Conservation (phyloP, 2,329 filamentous ascomycete genomes). For the Didymella lethalis region DNA sequence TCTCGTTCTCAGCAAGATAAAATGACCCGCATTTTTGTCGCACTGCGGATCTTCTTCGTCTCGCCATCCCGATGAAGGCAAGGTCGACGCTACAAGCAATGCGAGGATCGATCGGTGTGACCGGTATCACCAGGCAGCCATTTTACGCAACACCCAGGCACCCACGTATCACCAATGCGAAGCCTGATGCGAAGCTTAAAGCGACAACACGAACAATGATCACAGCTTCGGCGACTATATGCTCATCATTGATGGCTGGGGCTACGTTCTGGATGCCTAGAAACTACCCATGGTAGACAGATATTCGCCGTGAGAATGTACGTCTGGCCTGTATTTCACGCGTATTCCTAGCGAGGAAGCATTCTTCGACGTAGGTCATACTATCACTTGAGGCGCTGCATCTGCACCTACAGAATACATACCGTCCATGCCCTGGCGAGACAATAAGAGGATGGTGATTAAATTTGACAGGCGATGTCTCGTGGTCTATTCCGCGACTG, state of each 20-base stretch:
- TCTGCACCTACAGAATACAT: no score
- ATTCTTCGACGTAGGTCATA: no score
- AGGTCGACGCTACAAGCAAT: no score
- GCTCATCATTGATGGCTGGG: slow-evolving; percentile 3
- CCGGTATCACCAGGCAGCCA: slow-evolving; percentile 4
- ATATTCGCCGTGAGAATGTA: no score
- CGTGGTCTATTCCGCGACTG: no score
- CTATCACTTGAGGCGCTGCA: no score
- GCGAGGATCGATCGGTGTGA: not conserved
- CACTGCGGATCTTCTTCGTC: not conserved
- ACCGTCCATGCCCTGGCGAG: no score
- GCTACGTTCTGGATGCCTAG: not conserved
- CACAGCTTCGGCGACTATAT: not conserved
- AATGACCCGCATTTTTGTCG: not conserved
- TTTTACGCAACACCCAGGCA: slow-evolving; percentile 3
- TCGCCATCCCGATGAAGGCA: not conserved
- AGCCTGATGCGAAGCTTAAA: slow-evolving; percentile 3
- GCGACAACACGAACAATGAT: not conserved
- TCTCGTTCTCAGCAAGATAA: not conserved
- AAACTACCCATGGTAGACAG: not conserved
- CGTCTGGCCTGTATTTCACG: no score
- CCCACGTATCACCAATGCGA: not conserved
- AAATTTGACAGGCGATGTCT: no score
- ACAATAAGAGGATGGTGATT: no score
- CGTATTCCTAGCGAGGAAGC: no score